Evolutionary conservation across 2,329 filamentous ascomycete genomes (phyloP).

Genomic region (Gnomoniopsis smithogilvyi): DNA sequence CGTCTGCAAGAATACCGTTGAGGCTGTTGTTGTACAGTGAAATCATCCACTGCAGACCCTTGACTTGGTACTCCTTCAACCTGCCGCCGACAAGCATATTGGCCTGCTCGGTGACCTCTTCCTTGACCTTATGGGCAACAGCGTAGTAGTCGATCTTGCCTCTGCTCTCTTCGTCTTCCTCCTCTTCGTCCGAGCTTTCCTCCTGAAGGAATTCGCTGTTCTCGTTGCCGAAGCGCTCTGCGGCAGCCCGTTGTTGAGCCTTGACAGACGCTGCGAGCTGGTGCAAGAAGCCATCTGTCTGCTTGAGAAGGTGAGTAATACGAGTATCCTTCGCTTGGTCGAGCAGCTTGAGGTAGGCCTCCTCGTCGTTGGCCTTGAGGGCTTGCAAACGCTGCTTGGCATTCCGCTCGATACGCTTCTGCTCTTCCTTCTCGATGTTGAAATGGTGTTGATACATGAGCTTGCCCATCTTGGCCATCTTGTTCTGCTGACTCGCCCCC

Average conservation of each 20-base stretch:
- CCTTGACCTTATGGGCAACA: constrained; percentile 92
- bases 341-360: constrained; percentile 95
- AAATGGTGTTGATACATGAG: constrained; percentile 88
- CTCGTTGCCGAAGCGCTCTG: constrained; percentile 73
- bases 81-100: constrained; percentile 84
- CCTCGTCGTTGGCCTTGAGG: constrained; percentile 97
- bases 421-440: constrained; percentile 98
- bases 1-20: constrained; percentile 96
- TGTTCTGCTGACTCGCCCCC: constrained; percentile 64
- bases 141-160: constrained; percentile 98
- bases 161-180: constrained; percentile 68
- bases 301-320: constrained; percentile 94
- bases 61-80: constrained; percentile 96
- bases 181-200: constrained; percentile 49
- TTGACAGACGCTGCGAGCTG: constrained; percentile 95
- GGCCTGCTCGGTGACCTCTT: constrained; percentile 83
- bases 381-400: constrained; percentile 99
- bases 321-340: constrained; percentile 99
- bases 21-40: constrained; percentile 99
- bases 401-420: constrained; percentile 95
- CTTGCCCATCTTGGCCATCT: constrained; percentile 81
- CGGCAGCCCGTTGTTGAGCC: constrained; percentile 81
- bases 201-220: constrained; percentile 40
- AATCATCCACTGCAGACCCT: constrained; percentile 99
- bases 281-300: constrained; percentile 96